Percentiles rank a stretch among this genome's conserved stretches.
Conservation (phyloP, 2,329 filamentous ascomycete species). For the Madurella mycetomatis region DNA sequence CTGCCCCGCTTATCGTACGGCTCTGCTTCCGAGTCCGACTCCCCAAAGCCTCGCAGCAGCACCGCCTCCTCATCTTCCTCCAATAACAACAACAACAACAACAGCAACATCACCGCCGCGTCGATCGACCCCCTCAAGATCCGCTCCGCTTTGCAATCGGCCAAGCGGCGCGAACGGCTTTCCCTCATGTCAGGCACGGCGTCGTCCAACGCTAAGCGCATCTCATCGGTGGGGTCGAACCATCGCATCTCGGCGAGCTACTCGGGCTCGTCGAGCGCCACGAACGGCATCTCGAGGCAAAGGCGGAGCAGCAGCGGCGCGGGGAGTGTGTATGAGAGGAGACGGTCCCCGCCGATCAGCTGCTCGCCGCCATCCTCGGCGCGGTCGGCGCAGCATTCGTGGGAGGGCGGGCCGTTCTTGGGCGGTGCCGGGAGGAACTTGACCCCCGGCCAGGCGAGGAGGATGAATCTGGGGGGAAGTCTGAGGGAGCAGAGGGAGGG, state of each 20-base stretch:
- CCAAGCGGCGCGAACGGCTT: conserved; percentile 43
- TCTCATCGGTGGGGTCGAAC: conserved; percentile 42
- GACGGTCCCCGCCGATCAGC: conserved; percentile 49
- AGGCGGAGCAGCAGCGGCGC: conserved; percentile 25
- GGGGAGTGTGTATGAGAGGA: conserved; percentile 46
- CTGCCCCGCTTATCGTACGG: conserved; percentile 21
- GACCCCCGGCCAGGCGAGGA: conserved; percentile 52
- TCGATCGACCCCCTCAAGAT: conserved; percentile 51
- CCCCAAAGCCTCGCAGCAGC: conserved; percentile 13
- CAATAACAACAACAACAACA: neutral
- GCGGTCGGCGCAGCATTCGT: conserved; percentile 10
- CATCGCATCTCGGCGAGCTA: conserved; percentile 36
- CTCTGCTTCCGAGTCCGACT: conserved; percentile 46
- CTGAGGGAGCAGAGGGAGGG: conserved; percentile 24
- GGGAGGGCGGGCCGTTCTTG: conserved; percentile 6
- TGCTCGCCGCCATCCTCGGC: conserved; percentile 42
- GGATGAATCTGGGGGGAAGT: conserved; percentile 52
- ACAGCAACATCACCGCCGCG: neutral
- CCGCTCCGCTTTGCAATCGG: conserved; percentile 50
- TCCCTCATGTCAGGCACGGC: conserved; percentile 37
- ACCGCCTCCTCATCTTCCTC: too few relatives aligned
- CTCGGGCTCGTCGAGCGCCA: conserved; percentile 43
- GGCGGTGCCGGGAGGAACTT: conserved; percentile 30
- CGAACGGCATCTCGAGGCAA: conserved; percentile 54
- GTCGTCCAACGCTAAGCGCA: conserved; percentile 37